Percentiles rank a stretch among this genome's conserved stretches.
Conservation (phyloP, 169 alveolate genomes). For the Neospora caninum region DNA sequence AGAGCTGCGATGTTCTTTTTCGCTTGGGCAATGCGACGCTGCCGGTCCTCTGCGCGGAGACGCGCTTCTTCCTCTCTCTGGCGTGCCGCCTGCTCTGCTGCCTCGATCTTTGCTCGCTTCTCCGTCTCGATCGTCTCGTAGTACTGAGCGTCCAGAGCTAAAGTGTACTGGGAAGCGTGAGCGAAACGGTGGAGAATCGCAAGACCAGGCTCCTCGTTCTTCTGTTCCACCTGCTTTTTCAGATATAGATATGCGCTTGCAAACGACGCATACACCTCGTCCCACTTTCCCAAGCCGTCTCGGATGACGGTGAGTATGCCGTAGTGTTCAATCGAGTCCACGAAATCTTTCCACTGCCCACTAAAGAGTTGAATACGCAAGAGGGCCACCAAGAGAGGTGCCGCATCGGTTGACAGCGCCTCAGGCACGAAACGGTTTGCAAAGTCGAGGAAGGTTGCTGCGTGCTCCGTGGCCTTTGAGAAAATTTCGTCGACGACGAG, state of each 20-base stretch:
- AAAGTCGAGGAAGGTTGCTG: conserved; percentile 29
- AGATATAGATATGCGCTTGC: conserved; percentile 46
- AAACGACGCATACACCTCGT: conserved; percentile 53
- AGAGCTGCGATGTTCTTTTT: conserved; percentile 38
- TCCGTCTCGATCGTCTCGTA: conserved; percentile 38
- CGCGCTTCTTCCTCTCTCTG: conserved; percentile 27
- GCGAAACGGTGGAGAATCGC: conserved; percentile 55
- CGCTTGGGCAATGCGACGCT: conserved; percentile 29
- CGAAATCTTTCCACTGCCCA: conserved; percentile 50
- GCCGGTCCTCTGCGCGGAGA: conserved; percentile 28
- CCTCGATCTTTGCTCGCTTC: conserved; percentile 9
- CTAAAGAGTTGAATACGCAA: conserved; percentile 56
- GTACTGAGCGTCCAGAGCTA: conserved; percentile 41
- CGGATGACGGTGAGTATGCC: conserved; percentile 45
- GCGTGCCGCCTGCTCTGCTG: conserved; percentile 35
- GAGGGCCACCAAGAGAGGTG: conserved; percentile 59
- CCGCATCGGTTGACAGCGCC: conserved; percentile 61
- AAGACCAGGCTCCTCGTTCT: conserved; percentile 46
- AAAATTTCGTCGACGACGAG: conserved; percentile 48
- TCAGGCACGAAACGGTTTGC: conserved; percentile 21
- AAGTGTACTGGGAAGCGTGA: conserved; percentile 57
- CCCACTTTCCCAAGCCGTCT: conserved; percentile 60
- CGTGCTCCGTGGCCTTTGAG: conserved; percentile 49
- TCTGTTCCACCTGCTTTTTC: neutral
- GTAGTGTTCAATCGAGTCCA: conserved; percentile 37